Evolutionary conservation across 2,329 filamentous ascomycete genomes (phyloP), one percentile per base, ranked within the genome.

Genomic region (Monosporascus sp.): DNA sequence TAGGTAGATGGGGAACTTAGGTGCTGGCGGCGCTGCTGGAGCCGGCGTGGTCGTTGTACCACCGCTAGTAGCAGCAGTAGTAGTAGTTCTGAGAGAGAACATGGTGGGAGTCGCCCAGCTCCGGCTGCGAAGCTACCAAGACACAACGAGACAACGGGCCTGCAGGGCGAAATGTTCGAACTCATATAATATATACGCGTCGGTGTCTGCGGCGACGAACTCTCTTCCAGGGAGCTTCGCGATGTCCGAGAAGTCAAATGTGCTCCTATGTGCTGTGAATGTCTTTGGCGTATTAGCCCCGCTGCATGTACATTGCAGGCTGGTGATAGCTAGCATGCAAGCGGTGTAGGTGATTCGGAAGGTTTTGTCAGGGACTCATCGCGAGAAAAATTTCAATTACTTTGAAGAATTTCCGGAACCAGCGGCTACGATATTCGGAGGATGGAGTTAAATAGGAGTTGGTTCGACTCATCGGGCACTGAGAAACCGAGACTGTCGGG

Each of bases 1-100:
- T 26, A 84, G 70, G 62, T 78, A 84, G 56, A 64, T 71, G 11
- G 79, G 73, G 60, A 82, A 82, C 27, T 71, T 67, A 26, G 74
- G 76, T 52, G 60, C 55, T 26, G 59, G 56, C 26, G 51, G 31
- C 45, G 55, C 49, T 11, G 53, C 54, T 43, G 48, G 49, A 46
- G 49, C 50, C 40, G 55, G 49, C 17, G 52, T 40, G 40, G 59
- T 52, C 7, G 11, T 46, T 3, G 43, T 7, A 24, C 31, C 14
- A 27, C 14, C 24, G 22, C 22, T 26, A 22, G n/a, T 26, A 7
- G 11, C 9, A 7, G 11, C 9, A 24, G 20, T 45, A 17, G 3
- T 44, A 14, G n/a, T n/a, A 7, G 11, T 27, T 7, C 43, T 17
- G 11, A 46, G 22, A 27, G 22, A 26, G 43, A 46, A 46, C 43